These are phyloP conservation scores for Agarophyton chilense DNA, from an alignment of 23 red algal species.

Conservation along the genomic window DNA sequence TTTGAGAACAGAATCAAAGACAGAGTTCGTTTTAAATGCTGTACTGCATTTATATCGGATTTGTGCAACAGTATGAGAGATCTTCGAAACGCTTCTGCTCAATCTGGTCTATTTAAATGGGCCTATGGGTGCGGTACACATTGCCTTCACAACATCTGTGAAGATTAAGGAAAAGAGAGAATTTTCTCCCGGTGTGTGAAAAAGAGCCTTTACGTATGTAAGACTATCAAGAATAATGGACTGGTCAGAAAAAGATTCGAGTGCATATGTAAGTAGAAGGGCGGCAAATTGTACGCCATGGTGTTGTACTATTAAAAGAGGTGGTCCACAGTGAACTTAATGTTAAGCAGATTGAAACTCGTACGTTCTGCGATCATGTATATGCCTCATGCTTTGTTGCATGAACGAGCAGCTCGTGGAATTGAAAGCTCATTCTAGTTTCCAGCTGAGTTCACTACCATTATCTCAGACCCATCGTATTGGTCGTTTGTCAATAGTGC, in stretches of 20 bases:
- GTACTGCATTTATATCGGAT: background rate
- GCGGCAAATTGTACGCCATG: background rate
- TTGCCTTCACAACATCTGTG: background rate
- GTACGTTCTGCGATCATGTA: background rate
- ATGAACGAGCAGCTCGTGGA: background rate
- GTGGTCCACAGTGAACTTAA: background rate
- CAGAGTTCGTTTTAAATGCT: background rate
- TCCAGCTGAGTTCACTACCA: background rate
- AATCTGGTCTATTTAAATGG: background rate
- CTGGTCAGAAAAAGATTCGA: background rate
- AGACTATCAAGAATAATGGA: background rate
- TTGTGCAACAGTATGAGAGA: background rate
- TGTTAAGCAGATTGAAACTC: background rate
- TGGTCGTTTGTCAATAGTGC: background rate
- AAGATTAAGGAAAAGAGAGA: background rate
- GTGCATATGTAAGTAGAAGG: background rate
- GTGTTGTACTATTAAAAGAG: background rate
- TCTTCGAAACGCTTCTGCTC: background rate
- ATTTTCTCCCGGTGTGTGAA: background rate
- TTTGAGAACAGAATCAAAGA: background rate
- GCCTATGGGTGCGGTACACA: background rate
- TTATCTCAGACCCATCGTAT: background rate
- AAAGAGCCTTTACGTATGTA: background rate
- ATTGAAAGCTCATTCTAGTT: background rate
- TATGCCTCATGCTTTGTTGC: background rate